Conservation (phyloP, 1,139 yeast genomes). For the Insectozyma bohioensis region DNA sequence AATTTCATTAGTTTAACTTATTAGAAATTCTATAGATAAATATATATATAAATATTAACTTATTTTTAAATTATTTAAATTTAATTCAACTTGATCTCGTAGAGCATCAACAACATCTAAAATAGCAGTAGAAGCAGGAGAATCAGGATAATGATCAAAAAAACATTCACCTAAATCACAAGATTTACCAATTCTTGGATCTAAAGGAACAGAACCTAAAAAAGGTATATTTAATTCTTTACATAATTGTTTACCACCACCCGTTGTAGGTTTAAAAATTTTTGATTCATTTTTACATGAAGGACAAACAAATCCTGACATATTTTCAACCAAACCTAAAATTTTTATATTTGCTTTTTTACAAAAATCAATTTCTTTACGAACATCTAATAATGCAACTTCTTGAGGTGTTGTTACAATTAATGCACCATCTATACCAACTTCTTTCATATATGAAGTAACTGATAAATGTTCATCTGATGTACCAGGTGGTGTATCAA, state of each 20-base stretch:
- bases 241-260: slow-evolving; percentile 88
- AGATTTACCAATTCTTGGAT: slow-evolving; percentile 87
- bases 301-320: slow-evolving; percentile 99
- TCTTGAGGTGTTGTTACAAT: slow-evolving; percentile 98
- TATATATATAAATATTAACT: slow-evolving; percentile 4
- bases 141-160: slow-evolving; percentile 79
- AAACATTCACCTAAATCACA: slow-evolving; percentile 92
- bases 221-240: slow-evolving; percentile 74
- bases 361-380: slow-evolving; percentile 96
- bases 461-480: slow-evolving; percentile 95
- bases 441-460: slow-evolving; percentile 81
- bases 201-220: slow-evolving; percentile 91
- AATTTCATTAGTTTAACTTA: too few relatives aligned
- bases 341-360: slow-evolving; percentile 83
- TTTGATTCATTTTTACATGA: slow-evolving; percentile 86
- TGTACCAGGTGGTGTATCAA: slow-evolving; percentile 99
- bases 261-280: slow-evolving; percentile 93
- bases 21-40: background rate
- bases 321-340: slow-evolving; percentile 91
- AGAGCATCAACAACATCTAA: slow-evolving; percentile 74
- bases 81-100: slow-evolving; percentile 44
- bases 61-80: slow-evolving; percentile 18
- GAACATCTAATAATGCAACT: slow-evolving; percentile 88
- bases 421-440: slow-evolving; percentile 93
- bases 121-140: slow-evolving; percentile 90